These are phyloP conservation scores for Hypomontagnella submonticulosa DNA, from an alignment of 495 filamentous ascomycete species.

Conservation along the genomic window DNA sequence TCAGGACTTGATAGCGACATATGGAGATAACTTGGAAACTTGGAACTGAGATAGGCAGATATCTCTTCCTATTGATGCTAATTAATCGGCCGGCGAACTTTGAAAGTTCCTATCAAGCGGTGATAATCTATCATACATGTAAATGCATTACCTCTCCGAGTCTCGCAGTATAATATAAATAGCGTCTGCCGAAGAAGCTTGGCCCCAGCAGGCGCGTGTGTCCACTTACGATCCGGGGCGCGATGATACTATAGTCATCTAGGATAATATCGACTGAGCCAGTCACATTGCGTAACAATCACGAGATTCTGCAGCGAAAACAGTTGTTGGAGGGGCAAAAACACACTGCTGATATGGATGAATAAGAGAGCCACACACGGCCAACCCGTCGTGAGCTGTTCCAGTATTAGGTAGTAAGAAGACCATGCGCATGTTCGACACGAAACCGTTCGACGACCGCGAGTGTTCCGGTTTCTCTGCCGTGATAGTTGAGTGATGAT, in stretches of 20 bases:
- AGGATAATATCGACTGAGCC: slow-evolving; percentile 43
- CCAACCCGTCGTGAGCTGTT: slow-evolving; percentile 1
- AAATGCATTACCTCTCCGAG: slow-evolving; percentile 3
- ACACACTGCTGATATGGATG: slow-evolving; percentile 30
- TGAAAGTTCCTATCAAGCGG: slow-evolving; percentile 34
- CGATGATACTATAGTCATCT: slow-evolving; percentile 41
- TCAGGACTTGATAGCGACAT: slow-evolving; percentile 6
- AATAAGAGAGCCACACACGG: slow-evolving; percentile 16
- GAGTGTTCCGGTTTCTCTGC: slow-evolving; percentile 26
- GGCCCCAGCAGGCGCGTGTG: slow-evolving; percentile 42
- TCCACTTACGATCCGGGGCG: slow-evolving; percentile 28
- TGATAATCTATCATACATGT: neutral
- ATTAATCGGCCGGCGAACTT: slow-evolving; percentile 33
- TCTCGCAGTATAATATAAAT: slow-evolving; percentile 31
- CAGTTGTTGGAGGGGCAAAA: slow-evolving; percentile 26
- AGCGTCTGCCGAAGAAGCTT: slow-evolving; percentile 43
- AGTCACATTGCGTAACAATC: slow-evolving; percentile 43
- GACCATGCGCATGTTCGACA: slow-evolving; percentile 22
- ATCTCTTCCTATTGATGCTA: slow-evolving; percentile 7
- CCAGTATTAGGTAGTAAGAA: slow-evolving; percentile 7
- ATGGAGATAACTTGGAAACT: too few relatives aligned
- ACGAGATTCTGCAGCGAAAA: slow-evolving; percentile 33
- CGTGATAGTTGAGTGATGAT: slow-evolving; percentile 35
- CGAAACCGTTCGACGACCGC: slow-evolving; percentile 27
- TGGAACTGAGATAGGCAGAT: slow-evolving; percentile 37